Evolutionary conservation across 495 filamentous ascomycete species (phyloP).

Genomic region (Neurospora sp.): DNA sequence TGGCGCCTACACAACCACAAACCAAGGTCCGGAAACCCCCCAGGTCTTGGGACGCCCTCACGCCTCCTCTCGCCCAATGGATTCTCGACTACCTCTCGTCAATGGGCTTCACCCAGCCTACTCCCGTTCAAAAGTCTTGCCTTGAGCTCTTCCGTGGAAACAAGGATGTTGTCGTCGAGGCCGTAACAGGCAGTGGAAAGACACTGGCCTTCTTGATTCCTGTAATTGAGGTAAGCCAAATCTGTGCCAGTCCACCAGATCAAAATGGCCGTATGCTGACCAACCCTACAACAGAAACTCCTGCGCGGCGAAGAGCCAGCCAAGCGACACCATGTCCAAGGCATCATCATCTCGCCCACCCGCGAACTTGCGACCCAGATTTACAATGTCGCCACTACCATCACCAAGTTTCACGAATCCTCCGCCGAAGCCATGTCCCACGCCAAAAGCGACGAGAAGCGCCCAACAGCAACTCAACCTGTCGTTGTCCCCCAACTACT

Average conservation of each 20-base stretch:
- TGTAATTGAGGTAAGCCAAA: conserved; percentile 50
- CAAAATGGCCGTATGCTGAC: background rate
- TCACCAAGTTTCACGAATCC: conserved; percentile 72
- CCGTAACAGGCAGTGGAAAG: conserved; percentile 93
- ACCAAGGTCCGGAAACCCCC: conserved; percentile 28
- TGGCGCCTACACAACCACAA: conserved; percentile 27
- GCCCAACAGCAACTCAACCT: conserved; percentile 36
- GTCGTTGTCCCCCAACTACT: conserved; percentile 79
- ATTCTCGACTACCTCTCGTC: conserved; percentile 70
- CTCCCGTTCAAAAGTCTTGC: conserved; percentile 88
- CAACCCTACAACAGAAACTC: conserved; percentile 39
- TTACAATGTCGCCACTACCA: conserved; percentile 62
- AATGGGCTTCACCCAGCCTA: conserved; percentile 82
- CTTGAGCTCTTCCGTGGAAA: conserved; percentile 87
- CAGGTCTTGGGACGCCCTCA: conserved; percentile 68
- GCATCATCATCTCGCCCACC: conserved; percentile 86
- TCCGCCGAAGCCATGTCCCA: conserved; percentile 53
- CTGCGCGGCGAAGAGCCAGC: conserved; percentile 59
- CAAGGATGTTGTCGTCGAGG: conserved; percentile 96
- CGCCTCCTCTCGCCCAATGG: conserved; percentile 71
- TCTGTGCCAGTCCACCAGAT: background rate
- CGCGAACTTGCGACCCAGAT: conserved; percentile 90
- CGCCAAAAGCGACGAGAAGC: conserved; percentile 38
- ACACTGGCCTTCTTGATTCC: conserved; percentile 88
- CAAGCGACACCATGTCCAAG: conserved; percentile 81